These are phyloP conservation scores for Flaveria brownii DNA, from an alignment of 129 eudicot species.

Conservation along the genomic window DNA sequence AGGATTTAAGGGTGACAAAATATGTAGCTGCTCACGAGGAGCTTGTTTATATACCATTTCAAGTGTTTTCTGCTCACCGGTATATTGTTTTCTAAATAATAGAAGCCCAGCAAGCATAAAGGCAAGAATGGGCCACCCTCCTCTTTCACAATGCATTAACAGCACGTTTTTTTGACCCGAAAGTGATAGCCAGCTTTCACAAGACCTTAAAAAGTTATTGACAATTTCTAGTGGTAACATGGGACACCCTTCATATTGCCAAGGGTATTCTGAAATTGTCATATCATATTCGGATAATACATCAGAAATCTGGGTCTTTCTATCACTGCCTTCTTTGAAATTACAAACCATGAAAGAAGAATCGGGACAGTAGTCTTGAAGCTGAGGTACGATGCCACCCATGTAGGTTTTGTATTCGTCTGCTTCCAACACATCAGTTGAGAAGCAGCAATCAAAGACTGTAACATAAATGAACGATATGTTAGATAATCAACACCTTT, in stretches of 20 bases:
- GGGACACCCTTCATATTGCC: conserved; percentile 58
- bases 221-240: conserved; percentile 56
- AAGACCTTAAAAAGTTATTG: conserved; percentile 45
- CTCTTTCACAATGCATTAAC: conserved; percentile 65
- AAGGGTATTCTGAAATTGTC: conserved; percentile 64
- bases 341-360: conserved; percentile 63
- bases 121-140: conserved; percentile 67
- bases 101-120: conserved; percentile 62
- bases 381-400: conserved; percentile 54
- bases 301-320: conserved; percentile 40
- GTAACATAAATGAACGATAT: conserved; percentile 20
- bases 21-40: conserved; percentile 70
- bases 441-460: conserved; percentile 75
- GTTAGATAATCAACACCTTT: not conserved
- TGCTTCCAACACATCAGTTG: conserved; percentile 45
- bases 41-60: conserved; percentile 65
- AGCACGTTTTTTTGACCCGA: conserved; percentile 48
- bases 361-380: conserved; percentile 52
- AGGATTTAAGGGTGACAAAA: conserved; percentile 81
- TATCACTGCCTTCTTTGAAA: conserved; percentile 45
- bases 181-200: conserved; percentile 58
- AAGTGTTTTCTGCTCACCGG: conserved; percentile 58
- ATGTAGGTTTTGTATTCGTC: conserved; percentile 51
- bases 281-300: conserved; percentile 47
- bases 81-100: conserved; percentile 47